These are phyloP conservation scores for Corymbia calophylla DNA, from an alignment of 441 rosid genomes.

Conservation along the genomic window DNA sequence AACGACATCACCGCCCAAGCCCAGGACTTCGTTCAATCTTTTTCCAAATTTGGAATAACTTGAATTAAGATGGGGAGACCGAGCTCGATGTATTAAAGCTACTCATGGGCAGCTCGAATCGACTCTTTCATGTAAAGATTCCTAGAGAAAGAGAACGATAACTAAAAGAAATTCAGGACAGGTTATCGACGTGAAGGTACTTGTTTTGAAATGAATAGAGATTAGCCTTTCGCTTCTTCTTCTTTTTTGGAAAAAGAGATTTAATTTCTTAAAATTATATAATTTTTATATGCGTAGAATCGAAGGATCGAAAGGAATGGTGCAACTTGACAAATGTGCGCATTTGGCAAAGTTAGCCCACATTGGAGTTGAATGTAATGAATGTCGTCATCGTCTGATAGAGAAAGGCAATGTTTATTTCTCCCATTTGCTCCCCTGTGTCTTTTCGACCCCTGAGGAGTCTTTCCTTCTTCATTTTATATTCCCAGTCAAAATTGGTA, in stretches of 20 bases:
- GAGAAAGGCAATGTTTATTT: background rate
- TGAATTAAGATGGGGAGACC: background rate
- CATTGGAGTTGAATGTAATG: too few relatives aligned
- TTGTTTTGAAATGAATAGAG: too few relatives aligned
- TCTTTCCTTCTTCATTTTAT: background rate
- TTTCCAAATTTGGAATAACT: background rate
- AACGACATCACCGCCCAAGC: rapidly evolving
- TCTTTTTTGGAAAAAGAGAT: too few relatives aligned
- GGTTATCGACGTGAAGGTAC: rapidly evolving
- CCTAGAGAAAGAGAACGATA: rapidly evolving
- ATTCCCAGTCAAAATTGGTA: background rate
- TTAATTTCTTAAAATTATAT: background rate
- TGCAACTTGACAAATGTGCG: background rate
- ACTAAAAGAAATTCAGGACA: background rate
- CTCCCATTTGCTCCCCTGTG: rapidly evolving
- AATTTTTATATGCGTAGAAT: background rate
- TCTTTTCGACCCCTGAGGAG: background rate
- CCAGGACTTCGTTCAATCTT: background rate
- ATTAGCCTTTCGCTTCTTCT: too few relatives aligned
- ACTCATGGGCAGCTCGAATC: rapidly evolving
- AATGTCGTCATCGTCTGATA: background rate
- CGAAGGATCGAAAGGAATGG: background rate
- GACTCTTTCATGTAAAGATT: rapidly evolving
- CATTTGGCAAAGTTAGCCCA: background rate
- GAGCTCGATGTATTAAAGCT: background rate